These are phyloP conservation scores for Cryphonectria naterciae DNA, from an alignment of 2,329 filamentous ascomycete genomes.

Conservation along the genomic window DNA sequence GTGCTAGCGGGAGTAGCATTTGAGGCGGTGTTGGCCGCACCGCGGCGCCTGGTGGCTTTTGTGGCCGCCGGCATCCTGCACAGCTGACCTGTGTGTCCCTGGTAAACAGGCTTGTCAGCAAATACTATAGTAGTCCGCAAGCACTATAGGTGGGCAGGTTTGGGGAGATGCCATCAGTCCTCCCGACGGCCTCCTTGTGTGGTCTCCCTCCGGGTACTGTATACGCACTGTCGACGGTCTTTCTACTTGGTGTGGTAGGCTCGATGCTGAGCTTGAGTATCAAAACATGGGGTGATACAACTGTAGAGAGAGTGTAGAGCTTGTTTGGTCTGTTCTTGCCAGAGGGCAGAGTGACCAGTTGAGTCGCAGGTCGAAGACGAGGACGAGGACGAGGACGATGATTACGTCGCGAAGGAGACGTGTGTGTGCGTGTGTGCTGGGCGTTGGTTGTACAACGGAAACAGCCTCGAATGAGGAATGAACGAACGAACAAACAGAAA, in stretches of 20 bases:
- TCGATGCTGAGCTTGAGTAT: not conserved
- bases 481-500: not conserved
- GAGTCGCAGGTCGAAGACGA: not conserved
- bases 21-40: constrained; percentile 26
- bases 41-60: constrained; percentile 19
- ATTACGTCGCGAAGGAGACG: not conserved
- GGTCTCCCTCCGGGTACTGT: not conserved
- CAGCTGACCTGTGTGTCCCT: not conserved
- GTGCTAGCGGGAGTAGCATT: constrained; percentile 25
- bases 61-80: constrained; percentile 18
- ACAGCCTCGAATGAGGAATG: not conserved
- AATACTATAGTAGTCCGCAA: not conserved
- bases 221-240: not conserved
- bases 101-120: not conserved
- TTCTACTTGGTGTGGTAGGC: not conserved
- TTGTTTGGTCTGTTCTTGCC: not conserved
- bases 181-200: not conserved
- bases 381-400: not conserved
- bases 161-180: not conserved
- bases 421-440: no score
- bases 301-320: not conserved
- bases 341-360: not conserved
- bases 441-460: not conserved
- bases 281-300: not conserved
- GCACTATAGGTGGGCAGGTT: not conserved